Evolutionary conservation across 2,329 filamentous ascomycete genomes (phyloP), one percentile per base, ranked within the genome.

Genomic region (Penicillium sp.): DNA sequence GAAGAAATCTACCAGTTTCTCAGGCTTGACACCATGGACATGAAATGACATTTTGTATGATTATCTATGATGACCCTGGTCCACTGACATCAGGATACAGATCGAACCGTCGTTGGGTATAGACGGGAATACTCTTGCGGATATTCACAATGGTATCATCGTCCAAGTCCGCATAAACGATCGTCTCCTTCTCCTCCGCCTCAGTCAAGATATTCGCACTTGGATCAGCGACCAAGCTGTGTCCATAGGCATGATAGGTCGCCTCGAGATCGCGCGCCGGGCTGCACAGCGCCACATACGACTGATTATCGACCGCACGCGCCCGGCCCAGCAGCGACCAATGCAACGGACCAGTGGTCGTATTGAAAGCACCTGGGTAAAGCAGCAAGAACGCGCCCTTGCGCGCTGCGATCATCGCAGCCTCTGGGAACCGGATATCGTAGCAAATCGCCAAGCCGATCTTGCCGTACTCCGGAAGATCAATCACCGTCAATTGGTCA

Each of bases 341-440:
- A 66, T 98, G 92, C 62, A 96, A 66, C 4, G 85, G 82, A 0
- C 92, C 92, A 0, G 92, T 98, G 0, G 88, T 95, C 43, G 85
- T 73, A 66, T 96, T 98, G 74, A 98, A 98, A 1, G 92, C 92
- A n/a, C 88, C 92, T 0, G 92, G 92, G 65, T 95, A 96, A 12
- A 96, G 62, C 37, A 96, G 77, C 30, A 86, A 74, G 64, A 98
- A 98, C 41, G 80, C 84, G n/a, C 84, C 88, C 50, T 80, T 80
- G 20, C 92, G 76, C 13, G 90, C 86, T 0, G 90, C 90, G 39
- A 96, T 82, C 60, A 79, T 92, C 2, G 88, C 92, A 8, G 95
- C 73, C 68, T 96, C 92, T 0, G 92, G 90, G 70, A 98, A 98
- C 27, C 92, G 86, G 38, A 98, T 79, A 66, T 98, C 92, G 69